phyloP scores from a whole-genome alignment of 1,284 basidiomycete genomes.

The Pascua sp. region DNA sequence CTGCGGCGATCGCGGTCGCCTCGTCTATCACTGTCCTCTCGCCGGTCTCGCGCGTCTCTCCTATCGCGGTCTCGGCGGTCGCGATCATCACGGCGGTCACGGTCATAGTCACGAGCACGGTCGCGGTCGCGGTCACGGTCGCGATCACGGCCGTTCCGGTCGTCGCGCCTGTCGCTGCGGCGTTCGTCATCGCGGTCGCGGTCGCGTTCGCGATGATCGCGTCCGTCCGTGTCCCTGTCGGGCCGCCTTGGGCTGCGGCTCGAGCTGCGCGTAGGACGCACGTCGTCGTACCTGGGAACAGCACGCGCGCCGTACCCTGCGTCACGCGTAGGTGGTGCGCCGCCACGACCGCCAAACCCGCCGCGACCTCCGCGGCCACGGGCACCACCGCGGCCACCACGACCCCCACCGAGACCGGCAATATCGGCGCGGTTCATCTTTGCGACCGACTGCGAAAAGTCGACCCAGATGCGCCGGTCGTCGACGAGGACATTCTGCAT shows the following conservation, averaged over 20 bases:
- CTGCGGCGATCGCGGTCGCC: conserved; percentile 4
- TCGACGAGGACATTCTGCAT: conserved; percentile 99
- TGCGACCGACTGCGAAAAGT: conserved; percentile 90
- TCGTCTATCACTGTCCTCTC: conserved; percentile 8
- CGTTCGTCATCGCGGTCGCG: conserved; percentile 14
- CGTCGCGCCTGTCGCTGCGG: conserved; percentile 25
- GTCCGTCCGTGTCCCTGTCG: conserved; percentile 13
- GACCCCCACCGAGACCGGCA: conserved; percentile 17
- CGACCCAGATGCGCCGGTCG: conserved; percentile 97
- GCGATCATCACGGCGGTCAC: conserved; percentile 7
- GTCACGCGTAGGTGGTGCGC: conserved; percentile 14
- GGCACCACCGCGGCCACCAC: conserved; percentile 22
- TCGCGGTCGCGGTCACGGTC: conserved; percentile 11
- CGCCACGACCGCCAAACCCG: conserved; percentile 27
- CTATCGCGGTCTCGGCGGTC: conserved; percentile 13
- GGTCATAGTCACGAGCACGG: conserved; percentile 7
- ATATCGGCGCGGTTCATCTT: conserved; percentile 54
- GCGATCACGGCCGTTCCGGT: conserved; percentile 19
- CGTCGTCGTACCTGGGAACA: conserved; percentile 12
- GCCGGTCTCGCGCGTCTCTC: conserved; percentile 2
- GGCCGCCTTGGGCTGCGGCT: conserved; percentile 22
- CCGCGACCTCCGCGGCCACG: conserved; percentile 31
- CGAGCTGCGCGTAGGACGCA: conserved; percentile 10
- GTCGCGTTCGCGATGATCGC: conserved; percentile 10
- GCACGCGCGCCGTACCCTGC: conserved; percentile 10